Evolutionary conservation across 2,329 filamentous ascomycete species (phyloP).

Genomic region (Penicillium olsonii): DNA sequence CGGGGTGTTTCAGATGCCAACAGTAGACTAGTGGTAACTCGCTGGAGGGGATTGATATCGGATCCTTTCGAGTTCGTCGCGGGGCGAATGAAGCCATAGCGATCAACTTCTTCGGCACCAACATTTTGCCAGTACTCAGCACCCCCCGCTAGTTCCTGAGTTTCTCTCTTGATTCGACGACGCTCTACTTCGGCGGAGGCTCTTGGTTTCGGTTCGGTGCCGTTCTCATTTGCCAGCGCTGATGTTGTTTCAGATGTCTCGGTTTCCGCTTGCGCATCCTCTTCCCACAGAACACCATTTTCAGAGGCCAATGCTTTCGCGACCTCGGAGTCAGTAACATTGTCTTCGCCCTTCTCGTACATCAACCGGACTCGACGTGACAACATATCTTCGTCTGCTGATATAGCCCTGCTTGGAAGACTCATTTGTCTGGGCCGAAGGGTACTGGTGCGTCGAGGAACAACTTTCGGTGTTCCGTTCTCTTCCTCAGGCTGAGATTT

Average conservation of each 20-base stretch:
- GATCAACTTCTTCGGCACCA: constrained; percentile 60
- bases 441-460: constrained; percentile 32
- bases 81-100: constrained; percentile 64
- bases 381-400: constrained; percentile 64
- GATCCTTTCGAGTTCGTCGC: constrained; percentile 30
- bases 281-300: constrained; percentile 45
- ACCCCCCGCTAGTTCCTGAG: constrained; percentile 61
- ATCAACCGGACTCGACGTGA: constrained; percentile 64
- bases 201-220: constrained; percentile 29
- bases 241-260: constrained; percentile 30
- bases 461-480: constrained; percentile 24
- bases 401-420: constrained; percentile 54
- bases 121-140: constrained; percentile 67
- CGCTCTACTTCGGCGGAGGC: constrained; percentile 31
- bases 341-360: constrained; percentile 64
- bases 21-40: constrained; percentile 61
- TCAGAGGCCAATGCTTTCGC: constrained; percentile 39
- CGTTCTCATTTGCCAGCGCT: constrained; percentile 25
- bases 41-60: constrained; percentile 51
- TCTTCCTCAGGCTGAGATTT: constrained; percentile 18
- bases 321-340: constrained; percentile 47
- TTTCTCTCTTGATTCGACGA: constrained; percentile 50
- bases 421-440: constrained; percentile 40
- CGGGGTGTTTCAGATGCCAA: constrained; percentile 59
- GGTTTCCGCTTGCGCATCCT: constrained; percentile 30